These are phyloP conservation scores for Acidiella bohemica DNA, from an alignment of 495 filamentous ascomycete species.

Conservation along the genomic window DNA sequence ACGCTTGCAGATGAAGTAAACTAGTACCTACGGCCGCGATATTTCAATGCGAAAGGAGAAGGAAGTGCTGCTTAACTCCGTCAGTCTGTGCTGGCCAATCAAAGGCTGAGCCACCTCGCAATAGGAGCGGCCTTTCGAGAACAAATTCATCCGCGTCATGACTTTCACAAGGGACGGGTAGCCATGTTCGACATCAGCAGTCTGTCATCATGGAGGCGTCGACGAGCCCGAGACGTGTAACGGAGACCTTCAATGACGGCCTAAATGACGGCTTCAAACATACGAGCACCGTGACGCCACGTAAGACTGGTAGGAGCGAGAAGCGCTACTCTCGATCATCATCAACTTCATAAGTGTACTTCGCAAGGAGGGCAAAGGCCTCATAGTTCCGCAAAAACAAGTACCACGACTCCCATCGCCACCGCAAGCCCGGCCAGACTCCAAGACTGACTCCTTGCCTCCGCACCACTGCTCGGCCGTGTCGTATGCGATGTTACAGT, in stretches of 20 bases:
- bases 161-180: too few relatives aligned
- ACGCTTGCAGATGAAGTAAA: too few relatives aligned
- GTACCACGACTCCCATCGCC: conserved; percentile 6
- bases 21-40: not conserved
- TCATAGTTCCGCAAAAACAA: conserved; percentile 16
- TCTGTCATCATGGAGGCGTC: too few relatives aligned
- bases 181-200: too few relatives aligned
- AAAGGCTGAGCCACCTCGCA: too few relatives aligned
- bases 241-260: too few relatives aligned
- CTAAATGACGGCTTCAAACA: too few relatives aligned
- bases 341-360: not conserved
- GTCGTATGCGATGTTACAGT: not conserved
- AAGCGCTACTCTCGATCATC: not conserved
- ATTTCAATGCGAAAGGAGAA: not conserved
- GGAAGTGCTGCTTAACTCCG: not conserved
- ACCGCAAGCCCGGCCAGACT: conserved; percentile 1
- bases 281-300: not conserved
- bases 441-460: not conserved
- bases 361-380: not conserved
- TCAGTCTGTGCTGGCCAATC: too few relatives aligned
- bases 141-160: too few relatives aligned
- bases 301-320: not conserved
- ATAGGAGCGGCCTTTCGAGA: too few relatives aligned
- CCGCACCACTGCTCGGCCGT: not conserved
- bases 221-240: too few relatives aligned